These are phyloP conservation scores for Penicillium sp. DNA, from an alignment of 2,329 filamentous ascomycete species.

Conservation along the genomic window DNA sequence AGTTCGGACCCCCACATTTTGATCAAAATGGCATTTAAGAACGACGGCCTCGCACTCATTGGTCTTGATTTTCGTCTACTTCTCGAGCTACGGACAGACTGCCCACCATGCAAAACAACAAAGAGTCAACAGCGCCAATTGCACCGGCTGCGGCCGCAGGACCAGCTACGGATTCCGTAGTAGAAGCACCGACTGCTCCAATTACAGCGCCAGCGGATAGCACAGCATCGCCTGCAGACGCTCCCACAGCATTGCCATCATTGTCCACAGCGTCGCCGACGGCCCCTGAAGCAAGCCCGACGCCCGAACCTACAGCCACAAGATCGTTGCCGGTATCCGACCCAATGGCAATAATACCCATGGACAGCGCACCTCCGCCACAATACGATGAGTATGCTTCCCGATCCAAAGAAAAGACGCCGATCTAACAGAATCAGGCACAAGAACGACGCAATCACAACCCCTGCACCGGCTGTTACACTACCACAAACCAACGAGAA, in stretches of 20 bases:
- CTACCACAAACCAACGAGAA: background rate
- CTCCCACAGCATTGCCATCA: too few species aligned
- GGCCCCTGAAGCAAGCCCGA: background rate
- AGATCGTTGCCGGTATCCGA: background rate
- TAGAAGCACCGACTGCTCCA: background rate
- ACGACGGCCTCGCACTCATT: background rate
- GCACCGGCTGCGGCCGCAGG: background rate
- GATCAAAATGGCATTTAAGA: background rate
- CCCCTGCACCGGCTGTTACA: background rate
- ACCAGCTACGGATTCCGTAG: background rate
- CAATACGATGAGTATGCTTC: conserved; percentile 1
- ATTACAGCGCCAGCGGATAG: background rate
- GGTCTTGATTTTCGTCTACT: too few species aligned
- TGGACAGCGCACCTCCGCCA: background rate
- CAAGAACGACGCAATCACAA: background rate
- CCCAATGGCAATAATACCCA: background rate
- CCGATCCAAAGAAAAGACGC: background rate
- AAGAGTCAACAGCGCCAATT: background rate
- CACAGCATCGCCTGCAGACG: background rate
- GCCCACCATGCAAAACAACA: background rate
- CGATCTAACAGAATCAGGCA: background rate
- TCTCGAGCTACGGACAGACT: background rate
- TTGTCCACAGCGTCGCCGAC: too few species aligned
- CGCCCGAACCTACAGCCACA: background rate
- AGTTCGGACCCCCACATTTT: background rate